Evolutionary conservation across 2,329 filamentous ascomycete species (phyloP).

Genomic region (Corinectria fuckeliana): DNA sequence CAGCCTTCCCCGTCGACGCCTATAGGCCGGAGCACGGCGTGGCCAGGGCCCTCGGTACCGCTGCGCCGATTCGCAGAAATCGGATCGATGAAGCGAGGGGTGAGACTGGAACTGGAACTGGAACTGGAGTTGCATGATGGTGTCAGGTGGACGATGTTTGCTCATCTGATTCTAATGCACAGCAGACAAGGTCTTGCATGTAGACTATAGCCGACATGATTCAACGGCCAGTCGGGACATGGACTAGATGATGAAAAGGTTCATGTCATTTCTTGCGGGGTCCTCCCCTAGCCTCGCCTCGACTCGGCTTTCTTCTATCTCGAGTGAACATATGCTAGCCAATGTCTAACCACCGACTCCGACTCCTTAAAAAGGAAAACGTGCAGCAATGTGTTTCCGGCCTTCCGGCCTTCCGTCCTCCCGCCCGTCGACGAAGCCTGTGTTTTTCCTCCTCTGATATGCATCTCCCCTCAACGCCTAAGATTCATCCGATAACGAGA

Average conservation of each 20-base stretch:
- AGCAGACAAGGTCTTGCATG: not conserved
- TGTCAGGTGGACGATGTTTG: no score
- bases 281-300: constrained; percentile 22
- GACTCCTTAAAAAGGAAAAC: constrained; percentile 28
- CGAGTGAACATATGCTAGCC: constrained; percentile 27
- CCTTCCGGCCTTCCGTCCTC: constrained; percentile 10
- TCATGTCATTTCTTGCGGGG: constrained; percentile 19
- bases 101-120: no score
- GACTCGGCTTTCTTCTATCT: constrained; percentile 28
- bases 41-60: constrained; percentile 4
- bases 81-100: not conserved
- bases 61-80: not conserved
- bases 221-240: not conserved
- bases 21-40: not conserved
- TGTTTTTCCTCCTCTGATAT: constrained; percentile 26
- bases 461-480: constrained; percentile 34
- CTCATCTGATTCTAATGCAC: not conserved
- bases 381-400: constrained; percentile 9
- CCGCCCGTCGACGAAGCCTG: constrained; percentile 7
- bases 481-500: constrained; percentile 32
- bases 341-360: constrained; percentile 37
- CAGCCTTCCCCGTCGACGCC: not conserved
- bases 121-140: not conserved
- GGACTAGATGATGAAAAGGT: constrained; percentile 3
- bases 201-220: not conserved